Evolutionary conservation across 2,329 filamentous ascomycete genomes (phyloP).

Genomic region (Diplocarpon mali): DNA sequence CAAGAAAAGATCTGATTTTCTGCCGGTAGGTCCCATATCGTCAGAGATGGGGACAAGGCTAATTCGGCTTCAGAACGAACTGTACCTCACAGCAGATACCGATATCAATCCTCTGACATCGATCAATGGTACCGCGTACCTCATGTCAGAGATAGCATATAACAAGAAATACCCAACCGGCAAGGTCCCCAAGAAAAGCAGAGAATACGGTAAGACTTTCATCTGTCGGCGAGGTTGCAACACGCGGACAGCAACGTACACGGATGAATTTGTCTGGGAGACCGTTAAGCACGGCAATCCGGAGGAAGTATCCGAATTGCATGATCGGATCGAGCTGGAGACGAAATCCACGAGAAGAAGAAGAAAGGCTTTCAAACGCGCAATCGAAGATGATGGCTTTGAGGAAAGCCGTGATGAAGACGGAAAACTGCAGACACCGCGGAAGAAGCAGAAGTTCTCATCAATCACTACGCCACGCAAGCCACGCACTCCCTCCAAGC

Average conservation of each 20-base stretch:
- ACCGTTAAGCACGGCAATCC: slow-evolving; percentile 50
- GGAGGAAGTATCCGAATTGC: slow-evolving; percentile 18
- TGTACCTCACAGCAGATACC: slow-evolving; percentile 81
- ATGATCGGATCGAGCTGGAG: slow-evolving; percentile 44
- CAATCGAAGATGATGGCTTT: slow-evolving; percentile 28
- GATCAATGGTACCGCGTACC: slow-evolving; percentile 78
- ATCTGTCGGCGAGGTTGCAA: slow-evolving; percentile 85
- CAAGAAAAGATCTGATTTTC: slow-evolving; percentile 70
- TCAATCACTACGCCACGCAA: slow-evolving; percentile 27
- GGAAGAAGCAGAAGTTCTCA: slow-evolving; percentile 42
- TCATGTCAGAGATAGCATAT: slow-evolving; percentile 66
- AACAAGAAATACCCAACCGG: slow-evolving; percentile 60
- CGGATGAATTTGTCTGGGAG: slow-evolving; percentile 87
- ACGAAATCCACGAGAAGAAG: slow-evolving; percentile 56
- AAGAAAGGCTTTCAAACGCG: slow-evolving; percentile 18
- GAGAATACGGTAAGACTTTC: slow-evolving; percentile 76
- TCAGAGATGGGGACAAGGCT: neutral
- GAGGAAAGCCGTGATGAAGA: slow-evolving; percentile 27
- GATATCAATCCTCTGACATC: slow-evolving; percentile 80
- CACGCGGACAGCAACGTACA: slow-evolving; percentile 79
- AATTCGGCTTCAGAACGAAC: slow-evolving; percentile 55
- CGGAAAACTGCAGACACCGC: slow-evolving; percentile 35
- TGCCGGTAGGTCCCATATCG: slow-evolving; percentile 41
- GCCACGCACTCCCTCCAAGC: slow-evolving; percentile 31
- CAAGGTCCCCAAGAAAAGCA: slow-evolving; percentile 59